Conservation (phyloP, 495 filamentous ascomycete species). For the Podospora bellae-mahoneyi region DNA sequence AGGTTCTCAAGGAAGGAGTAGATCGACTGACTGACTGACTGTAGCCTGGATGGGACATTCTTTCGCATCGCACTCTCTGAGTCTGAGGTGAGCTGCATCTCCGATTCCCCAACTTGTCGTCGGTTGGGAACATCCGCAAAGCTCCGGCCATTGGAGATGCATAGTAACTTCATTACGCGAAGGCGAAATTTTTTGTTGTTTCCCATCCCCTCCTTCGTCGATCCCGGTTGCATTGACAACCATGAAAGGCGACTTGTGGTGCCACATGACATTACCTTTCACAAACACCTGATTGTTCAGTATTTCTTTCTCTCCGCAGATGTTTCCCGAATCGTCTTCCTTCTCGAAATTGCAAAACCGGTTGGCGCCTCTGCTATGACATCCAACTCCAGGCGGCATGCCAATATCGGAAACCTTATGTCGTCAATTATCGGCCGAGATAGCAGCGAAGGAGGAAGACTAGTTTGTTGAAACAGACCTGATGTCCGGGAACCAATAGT, state of each 20-base stretch:
- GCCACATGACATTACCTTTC: slow-evolving; percentile 29
- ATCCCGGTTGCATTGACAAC: slow-evolving; percentile 33
- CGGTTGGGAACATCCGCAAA: slow-evolving; percentile 7
- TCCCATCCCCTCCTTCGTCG: slow-evolving; percentile 16
- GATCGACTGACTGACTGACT: no score
- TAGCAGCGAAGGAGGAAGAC: slow-evolving; percentile 28
- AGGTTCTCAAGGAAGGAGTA: no score
- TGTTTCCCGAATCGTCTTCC: slow-evolving; percentile 8
- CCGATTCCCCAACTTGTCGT: slow-evolving; percentile 9
- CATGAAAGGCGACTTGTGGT: slow-evolving; percentile 22
- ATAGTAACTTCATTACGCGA: slow-evolving; percentile 15
- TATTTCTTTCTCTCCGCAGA: background rate
- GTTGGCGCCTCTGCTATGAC: slow-evolving; percentile 11
- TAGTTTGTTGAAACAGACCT: slow-evolving; percentile 30
- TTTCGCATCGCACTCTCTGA: background rate
- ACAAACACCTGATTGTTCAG: slow-evolving; percentile 6
- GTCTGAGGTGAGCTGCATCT: background rate
- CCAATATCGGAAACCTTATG: slow-evolving; percentile 30
- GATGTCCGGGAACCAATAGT: slow-evolving; percentile 26
- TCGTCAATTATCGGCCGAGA: slow-evolving; percentile 36
- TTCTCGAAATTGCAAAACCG: slow-evolving; percentile 21
- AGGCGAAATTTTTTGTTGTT: slow-evolving; percentile 4
- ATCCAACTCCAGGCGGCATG: slow-evolving; percentile 22
- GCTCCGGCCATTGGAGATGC: background rate
- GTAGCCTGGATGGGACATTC: background rate